Evolutionary conservation across 2,329 filamentous ascomycete genomes (phyloP), one percentile per base, ranked within the genome.

Genomic region (Fusarium proliferatum): DNA sequence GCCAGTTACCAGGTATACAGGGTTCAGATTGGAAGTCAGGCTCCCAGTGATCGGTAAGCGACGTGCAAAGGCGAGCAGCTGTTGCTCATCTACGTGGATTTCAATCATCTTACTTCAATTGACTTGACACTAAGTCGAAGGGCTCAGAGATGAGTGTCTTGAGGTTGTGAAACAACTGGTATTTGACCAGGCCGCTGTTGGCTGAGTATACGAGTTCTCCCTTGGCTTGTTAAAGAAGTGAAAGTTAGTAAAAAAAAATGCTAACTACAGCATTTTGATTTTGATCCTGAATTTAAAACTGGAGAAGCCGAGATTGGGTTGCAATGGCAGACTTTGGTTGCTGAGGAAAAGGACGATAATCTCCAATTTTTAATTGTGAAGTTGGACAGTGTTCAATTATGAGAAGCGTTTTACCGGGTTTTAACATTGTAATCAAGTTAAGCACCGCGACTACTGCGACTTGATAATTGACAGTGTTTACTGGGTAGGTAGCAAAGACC

Each of bases 291-390:
- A 56, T 34, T 49, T 38, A 55, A 53, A 30, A 68, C 43, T 63
- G 38, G 26, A 55, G 48, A 52, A 21, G 49, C 39, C 64, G 58
- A 74, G 55, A 74, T 76, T 76, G 61, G 58, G 65, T 71, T 74
- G 56, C 49, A 61, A 69, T 48, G 59, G 48, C 51, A 30, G 55
- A 58, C 30, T 56, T 53, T 58, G 72, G 53, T 68, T 68, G 55
- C 39, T 57, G 51, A 68, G 46, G 59, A 45, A 62, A 59, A 19
- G 11, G 39, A 53, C 64, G 36, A 61, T 51, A 43, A 65, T 70
- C 61, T 59, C 75, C 59, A 62, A 34, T 59, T 28, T 28, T 53
- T 43, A 43, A 53, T 17, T 45, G 38, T 17, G 33, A 67, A 45
- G 43, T 61, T 38, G 23, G 52, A 36, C 66, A 46, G 49, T 58